Evolutionary conservation across 495 filamentous ascomycete genomes (phyloP), one percentile per base, ranked within the genome.

Genomic region (Hypomontagnella submonticulosa): DNA sequence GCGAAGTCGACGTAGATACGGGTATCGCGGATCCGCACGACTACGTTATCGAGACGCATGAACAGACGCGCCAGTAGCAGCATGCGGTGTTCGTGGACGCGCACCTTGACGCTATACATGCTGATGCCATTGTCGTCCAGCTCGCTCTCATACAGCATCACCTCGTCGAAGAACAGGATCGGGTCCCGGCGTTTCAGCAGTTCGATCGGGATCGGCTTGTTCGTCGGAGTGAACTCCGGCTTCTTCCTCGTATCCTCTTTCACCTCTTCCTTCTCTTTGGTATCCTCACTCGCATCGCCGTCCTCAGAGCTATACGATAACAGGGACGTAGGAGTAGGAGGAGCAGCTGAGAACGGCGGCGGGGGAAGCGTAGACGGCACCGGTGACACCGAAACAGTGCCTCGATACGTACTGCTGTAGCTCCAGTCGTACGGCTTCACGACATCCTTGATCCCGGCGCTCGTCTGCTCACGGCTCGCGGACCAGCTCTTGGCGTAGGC

Each of bases 381-480:
- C 32, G 41, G 18, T 19, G 50, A 16, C 4, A 42, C 13, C 6
- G 37, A 4, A 1, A 85, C 77, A 11, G 88, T 91, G 19, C 95
- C 95, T 51, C 81, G 84, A 73, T 96, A 97, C 46, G 88, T 84
- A 12, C 93, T 97, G 53, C 83, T 93, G 75, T 97, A 99, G 37
- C 92, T 96, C 95, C 95, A 99, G 77, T 99, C 95, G 74, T 95
- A 99, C 8, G 94, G 92, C 74, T 92, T 92, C 13, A 98, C 91
- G 13, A 97, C 88, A 72, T 97, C 92, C 71, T 90, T 92, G 57
- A 98, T 97, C 15, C 90, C 91, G 54, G 93, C 92, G 69, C 92
- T 88, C 10, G 92, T 89, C 70, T 88, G 87, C 75, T 97, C 92
- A 66, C 93, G 85, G 76, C 87, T 91, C 71, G 84, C 85, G 75